These are phyloP conservation scores for Ascochyta clinopodiicola DNA, from an alignment of 2,329 filamentous ascomycete species.

Conservation along the genomic window DNA sequence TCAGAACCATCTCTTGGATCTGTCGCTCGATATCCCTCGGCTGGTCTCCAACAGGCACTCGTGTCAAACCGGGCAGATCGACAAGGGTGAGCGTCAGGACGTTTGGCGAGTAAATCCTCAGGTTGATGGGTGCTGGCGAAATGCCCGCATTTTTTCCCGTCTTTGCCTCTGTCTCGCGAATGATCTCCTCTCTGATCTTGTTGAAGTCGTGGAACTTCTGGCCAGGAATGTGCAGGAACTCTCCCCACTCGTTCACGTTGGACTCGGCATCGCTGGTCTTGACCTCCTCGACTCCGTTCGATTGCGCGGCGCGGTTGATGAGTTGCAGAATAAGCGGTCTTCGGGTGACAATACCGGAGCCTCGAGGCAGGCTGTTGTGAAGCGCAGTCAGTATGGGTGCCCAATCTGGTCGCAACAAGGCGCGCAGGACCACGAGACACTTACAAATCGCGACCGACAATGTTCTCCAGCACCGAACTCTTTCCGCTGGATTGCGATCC, in stretches of 20 bases:
- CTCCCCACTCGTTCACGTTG: conserved; percentile 96
- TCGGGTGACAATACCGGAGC: conserved; percentile 95
- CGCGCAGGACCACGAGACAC: conserved; percentile 46
- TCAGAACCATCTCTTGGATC: conserved; percentile 97
- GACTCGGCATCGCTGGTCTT: conserved; percentile 80
- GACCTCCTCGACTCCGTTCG: conserved; percentile 75
- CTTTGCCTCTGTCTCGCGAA: conserved; percentile 94
- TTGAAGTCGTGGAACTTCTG: conserved; percentile 98
- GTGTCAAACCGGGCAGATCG: conserved; percentile 94
- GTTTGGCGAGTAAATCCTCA: conserved; percentile 97
- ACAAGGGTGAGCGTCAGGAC: conserved; percentile 96
- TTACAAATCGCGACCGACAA: conserved; percentile 98
- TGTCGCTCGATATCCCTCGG: conserved; percentile 95
- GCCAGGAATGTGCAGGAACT: conserved; percentile 96
- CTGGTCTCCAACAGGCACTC: conserved; percentile 95
- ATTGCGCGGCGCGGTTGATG: conserved; percentile 78
- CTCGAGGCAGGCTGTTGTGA: conserved; percentile 80
- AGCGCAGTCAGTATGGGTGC: conserved; percentile 33
- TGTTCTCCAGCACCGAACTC: conserved; percentile 98
- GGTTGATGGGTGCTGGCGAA: conserved; percentile 94
- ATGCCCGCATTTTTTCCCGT: conserved; percentile 96
- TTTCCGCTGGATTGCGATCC: conserved; percentile 99
- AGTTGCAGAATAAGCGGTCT: conserved; percentile 96
- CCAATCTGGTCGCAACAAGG: conserved; percentile 3
- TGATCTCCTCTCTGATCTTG: conserved; percentile 98